Percentiles rank a stretch among this genome's conserved stretches.
phyloP scores from a whole-genome alignment of 73 alveolate genomes.

The Paramecium caudatum region DNA sequence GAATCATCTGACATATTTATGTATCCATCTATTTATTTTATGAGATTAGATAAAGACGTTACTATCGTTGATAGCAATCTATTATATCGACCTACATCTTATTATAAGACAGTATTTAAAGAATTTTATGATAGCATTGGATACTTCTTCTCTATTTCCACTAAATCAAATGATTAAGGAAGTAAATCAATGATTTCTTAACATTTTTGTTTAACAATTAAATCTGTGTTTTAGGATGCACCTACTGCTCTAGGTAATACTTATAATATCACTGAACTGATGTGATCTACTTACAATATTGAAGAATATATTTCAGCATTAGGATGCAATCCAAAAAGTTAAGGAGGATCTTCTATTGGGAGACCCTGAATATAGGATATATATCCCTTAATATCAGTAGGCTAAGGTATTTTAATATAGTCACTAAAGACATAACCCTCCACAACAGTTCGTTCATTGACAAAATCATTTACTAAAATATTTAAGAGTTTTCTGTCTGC shows the following conservation, averaged over 20 bases:
- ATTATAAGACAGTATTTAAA: slow-evolving; percentile 92
- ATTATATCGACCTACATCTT: slow-evolving; percentile 94
- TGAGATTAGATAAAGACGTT: slow-evolving; percentile 86
- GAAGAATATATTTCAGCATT: slow-evolving; percentile 99
- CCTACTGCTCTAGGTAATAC: slow-evolving; percentile 69
- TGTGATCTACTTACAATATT: slow-evolving; percentile 92
- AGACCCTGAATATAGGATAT: slow-evolving; percentile 91
- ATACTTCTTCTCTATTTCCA: slow-evolving; percentile 87
- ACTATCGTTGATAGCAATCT: slow-evolving; percentile 85
- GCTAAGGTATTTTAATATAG: slow-evolving; percentile 92
- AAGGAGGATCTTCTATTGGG: slow-evolving; percentile 98
- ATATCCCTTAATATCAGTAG: slow-evolving; percentile 91
- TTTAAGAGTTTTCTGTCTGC: slow-evolving; percentile 97
- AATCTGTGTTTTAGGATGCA: slow-evolving; percentile 76
- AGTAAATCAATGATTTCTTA: slow-evolving; percentile 85
- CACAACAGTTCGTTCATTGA: slow-evolving; percentile 87
- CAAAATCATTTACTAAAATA: slow-evolving; percentile 95
- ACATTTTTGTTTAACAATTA: slow-evolving; percentile 77
- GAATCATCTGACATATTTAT: slow-evolving; percentile 91
- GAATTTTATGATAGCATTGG: slow-evolving; percentile 91
- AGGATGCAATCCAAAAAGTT: slow-evolving; percentile 99
- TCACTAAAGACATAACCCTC: slow-evolving; percentile 93
- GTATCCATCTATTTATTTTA: slow-evolving; percentile 92
- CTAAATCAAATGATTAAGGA: slow-evolving; percentile 89
- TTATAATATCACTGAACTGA: slow-evolving; percentile 78